Evolutionary conservation across 805 yeast genomes (phyloP), one percentile per base, ranked within the genome.

Genomic region (Kluyveromyces lactis): DNA sequence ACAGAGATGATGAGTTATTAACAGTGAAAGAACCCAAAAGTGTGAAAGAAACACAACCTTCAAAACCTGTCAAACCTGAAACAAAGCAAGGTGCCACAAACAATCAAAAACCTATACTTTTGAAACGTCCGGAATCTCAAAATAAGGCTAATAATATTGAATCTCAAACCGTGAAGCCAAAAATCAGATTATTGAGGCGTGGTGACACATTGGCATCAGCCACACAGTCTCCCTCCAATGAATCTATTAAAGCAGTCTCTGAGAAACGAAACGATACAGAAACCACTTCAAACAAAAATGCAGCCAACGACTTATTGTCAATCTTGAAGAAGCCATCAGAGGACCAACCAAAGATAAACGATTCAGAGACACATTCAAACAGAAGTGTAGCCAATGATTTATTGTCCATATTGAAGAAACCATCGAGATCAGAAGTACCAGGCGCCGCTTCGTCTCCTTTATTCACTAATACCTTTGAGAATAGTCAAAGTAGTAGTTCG

Each of bases 141-240:
- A 15, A 7, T 3, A 32, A 21, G 24, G 11, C 35, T n/a, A 3
- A 15, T n/a, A 21, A 32, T 8, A 8, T 12, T 8, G 35, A 32
- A 4, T 10, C 26, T 28, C 26, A 40, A 4, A 43, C 41, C 9
- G 45, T 49, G 10, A 62, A 56, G 39, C 63, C 60, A 3, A 64
- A 60, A 41, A 46, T 63, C 33, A 62, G 55, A 40, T 29, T 66
- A 2, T 38, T 66, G 40, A 66, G 61, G 41, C 55, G 68, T 33
- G 69, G 69, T 15, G 64, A 66, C 40, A 50, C 49, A 3, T 39
- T 64, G 16, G 52, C 24, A 21, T 21, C 24, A 21, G 24, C 24
- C 6, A 6, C 6, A 21, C 24, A 21, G 24, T 21, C 24, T 21
- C 24, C 24, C 9, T 21, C 24, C 6, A 21, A 21, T 21, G 24